phyloP scores from a whole-genome alignment of 106 monocot species.

The Phalaenopsis aphrodite region DNA sequence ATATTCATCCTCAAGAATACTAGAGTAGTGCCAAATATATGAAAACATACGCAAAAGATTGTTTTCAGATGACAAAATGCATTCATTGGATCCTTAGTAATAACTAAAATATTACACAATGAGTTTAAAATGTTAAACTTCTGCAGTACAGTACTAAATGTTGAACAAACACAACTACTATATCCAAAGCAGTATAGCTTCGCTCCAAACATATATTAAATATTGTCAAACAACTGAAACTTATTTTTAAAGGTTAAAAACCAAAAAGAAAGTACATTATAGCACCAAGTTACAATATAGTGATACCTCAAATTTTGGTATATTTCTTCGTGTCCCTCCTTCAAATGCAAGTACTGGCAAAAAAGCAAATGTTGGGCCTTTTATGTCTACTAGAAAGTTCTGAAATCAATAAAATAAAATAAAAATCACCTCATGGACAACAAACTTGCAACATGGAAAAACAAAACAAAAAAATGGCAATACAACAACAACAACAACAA shows the following conservation, averaged over 20 bases:
- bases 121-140: too few species aligned
- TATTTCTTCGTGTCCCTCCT: conserved; percentile 89
- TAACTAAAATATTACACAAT: too few species aligned
- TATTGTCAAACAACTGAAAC: background rate
- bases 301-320: conserved; percentile 87
- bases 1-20: too few species aligned
- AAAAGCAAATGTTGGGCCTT: conserved; percentile 67
- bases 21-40: too few species aligned
- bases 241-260: too few species aligned
- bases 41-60: too few species aligned
- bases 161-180: background rate
- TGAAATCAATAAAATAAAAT: conserved; percentile 18
- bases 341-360: conserved; percentile 96
- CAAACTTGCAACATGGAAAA: background rate
- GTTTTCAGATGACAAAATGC: too few species aligned
- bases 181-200: conserved; percentile 9
- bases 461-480: background rate
- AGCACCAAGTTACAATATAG: background rate
- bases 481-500: too few species aligned
- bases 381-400: conserved; percentile 93
- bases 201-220: conserved; percentile 23
- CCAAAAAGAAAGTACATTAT: background rate
- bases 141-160: too few species aligned
- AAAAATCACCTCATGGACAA: background rate
- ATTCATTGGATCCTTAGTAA: too few species aligned